Evolutionary conservation across 2,329 filamentous ascomycete genomes (phyloP).

Genomic region (Pyrenochaeta sp.): DNA sequence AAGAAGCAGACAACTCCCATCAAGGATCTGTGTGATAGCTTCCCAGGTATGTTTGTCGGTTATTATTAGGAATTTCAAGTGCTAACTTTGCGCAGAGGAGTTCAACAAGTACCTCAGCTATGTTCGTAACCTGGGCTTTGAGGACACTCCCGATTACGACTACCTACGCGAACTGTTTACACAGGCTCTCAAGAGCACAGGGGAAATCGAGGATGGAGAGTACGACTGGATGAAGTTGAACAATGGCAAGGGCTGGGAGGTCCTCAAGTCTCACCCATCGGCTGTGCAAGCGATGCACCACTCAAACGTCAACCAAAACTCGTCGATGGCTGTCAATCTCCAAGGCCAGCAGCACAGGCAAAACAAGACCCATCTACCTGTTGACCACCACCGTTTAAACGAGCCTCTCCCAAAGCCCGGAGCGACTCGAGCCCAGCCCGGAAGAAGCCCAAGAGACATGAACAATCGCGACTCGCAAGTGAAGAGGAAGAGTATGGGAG

Average conservation of each 20-base stretch:
- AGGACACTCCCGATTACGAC: slow-evolving; percentile 98
- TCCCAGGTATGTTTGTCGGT: slow-evolving; percentile 68
- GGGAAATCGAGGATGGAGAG: slow-evolving; percentile 95
- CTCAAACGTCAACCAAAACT: slow-evolving; percentile 78
- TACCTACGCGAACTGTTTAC: slow-evolving; percentile 97
- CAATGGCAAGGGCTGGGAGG: slow-evolving; percentile 91
- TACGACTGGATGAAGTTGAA: slow-evolving; percentile 99
- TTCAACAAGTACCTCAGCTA: slow-evolving; percentile 98
- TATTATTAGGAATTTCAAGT: not conserved
- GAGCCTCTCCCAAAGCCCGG: slow-evolving; percentile 66
- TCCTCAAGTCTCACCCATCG: slow-evolving; percentile 73
- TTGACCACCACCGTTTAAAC: slow-evolving; percentile 56
- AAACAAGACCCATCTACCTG: slow-evolving; percentile 59
- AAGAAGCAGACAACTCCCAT: slow-evolving; percentile 99
- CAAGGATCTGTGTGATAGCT: slow-evolving; percentile 95
- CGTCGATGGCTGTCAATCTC: slow-evolving; percentile 81
- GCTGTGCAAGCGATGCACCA: slow-evolving; percentile 78
- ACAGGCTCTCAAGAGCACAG: slow-evolving; percentile 90
- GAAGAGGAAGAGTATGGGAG: slow-evolving; percentile 78
- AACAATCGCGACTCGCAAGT: slow-evolving; percentile 34
- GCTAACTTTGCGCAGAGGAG: slow-evolving; percentile 69
- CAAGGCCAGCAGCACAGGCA: slow-evolving; percentile 76
- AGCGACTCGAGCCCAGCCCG: slow-evolving; percentile 63
- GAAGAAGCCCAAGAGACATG: slow-evolving; percentile 47
- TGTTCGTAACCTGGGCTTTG: slow-evolving; percentile 96